These are phyloP conservation scores for Chrysoporthe cubensis DNA, from an alignment of 2,329 filamentous ascomycete genomes.

Conservation along the genomic window DNA sequence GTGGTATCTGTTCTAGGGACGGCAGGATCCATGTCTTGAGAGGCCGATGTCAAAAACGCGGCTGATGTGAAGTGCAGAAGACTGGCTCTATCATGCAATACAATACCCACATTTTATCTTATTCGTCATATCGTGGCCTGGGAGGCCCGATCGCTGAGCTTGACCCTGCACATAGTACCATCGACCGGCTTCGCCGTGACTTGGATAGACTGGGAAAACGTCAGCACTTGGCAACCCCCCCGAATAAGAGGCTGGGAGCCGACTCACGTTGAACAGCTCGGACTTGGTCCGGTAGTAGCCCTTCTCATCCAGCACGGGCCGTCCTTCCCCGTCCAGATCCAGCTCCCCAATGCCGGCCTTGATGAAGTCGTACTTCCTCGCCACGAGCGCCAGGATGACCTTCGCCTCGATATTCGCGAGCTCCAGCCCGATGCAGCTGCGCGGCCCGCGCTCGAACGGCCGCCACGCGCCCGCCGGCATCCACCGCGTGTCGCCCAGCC, in stretches of 20 bases:
- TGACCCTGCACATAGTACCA: conserved; percentile 35
- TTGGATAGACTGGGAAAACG: conserved; percentile 32
- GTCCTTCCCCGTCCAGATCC: conserved; percentile 32
- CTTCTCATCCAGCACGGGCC: conserved; percentile 31
- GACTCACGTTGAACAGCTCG: conserved; percentile 36
- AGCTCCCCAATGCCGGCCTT: conserved; percentile 39
- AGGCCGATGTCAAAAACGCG: neutral
- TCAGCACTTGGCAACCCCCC: neutral
- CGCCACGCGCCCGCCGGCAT: conserved; percentile 50
- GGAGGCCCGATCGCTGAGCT: conserved; percentile 26
- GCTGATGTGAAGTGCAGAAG: neutral
- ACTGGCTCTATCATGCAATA: conserved; percentile 6
- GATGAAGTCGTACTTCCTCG: conserved; percentile 38
- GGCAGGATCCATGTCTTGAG: neutral
- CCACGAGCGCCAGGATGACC: conserved; percentile 39
- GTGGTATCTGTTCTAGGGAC: neutral
- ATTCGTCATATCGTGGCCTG: neutral
- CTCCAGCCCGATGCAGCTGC: conserved; percentile 60
- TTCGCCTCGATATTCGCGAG: conserved; percentile 48
- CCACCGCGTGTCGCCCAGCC: conserved; percentile 37
- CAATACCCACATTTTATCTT: conserved; percentile 4
- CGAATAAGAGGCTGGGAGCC: neutral
- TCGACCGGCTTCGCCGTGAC: conserved; percentile 38
- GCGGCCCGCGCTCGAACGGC: conserved; percentile 55
- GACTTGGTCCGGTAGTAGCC: conserved; percentile 35